Evolutionary conservation across 148 eudicot genomes (phyloP).

Genomic region (Fagopyrum tataricum): DNA sequence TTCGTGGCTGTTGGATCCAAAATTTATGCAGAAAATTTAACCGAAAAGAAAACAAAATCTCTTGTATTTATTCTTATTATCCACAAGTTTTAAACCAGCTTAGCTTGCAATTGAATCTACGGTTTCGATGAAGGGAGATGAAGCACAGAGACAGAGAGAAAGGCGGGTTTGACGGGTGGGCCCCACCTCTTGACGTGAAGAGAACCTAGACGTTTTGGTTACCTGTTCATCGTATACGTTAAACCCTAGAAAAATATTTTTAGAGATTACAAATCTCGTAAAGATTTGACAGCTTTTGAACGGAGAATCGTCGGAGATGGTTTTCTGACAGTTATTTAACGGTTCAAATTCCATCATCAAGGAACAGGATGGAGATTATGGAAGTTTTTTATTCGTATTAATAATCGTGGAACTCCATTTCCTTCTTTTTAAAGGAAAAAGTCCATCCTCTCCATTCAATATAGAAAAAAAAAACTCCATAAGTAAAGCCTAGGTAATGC

Average conservation of each 20-base stretch:
- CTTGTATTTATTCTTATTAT: no score
- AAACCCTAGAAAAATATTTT: neutral
- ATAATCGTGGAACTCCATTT: no score
- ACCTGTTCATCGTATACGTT: neutral
- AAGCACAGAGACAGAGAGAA: conserved; percentile 2
- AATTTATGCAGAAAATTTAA: no score
- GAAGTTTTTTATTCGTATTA: neutral
- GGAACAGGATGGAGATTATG: neutral
- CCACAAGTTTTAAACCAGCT: no score
- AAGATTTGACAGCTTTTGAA: conserved; percentile 9
- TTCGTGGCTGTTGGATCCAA: neutral
- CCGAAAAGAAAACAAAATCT: no score
- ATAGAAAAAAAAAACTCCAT: no score
- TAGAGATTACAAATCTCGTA: conserved; percentile 5
- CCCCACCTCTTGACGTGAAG: neutral
- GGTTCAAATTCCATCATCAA: neutral
- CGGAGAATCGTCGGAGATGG: neutral
- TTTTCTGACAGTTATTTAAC: neutral
- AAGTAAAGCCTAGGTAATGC: no score
- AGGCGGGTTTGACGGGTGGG: neutral
- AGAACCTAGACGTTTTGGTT: conserved; percentile 4
- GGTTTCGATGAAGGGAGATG: conserved; percentile 2
- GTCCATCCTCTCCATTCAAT: no score
- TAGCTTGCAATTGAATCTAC: conserved; percentile 2
- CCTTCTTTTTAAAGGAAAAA: no score